Evolutionary conservation across 2,329 filamentous ascomycete genomes (phyloP).

Genomic region (Alternaria metachromatica): DNA sequence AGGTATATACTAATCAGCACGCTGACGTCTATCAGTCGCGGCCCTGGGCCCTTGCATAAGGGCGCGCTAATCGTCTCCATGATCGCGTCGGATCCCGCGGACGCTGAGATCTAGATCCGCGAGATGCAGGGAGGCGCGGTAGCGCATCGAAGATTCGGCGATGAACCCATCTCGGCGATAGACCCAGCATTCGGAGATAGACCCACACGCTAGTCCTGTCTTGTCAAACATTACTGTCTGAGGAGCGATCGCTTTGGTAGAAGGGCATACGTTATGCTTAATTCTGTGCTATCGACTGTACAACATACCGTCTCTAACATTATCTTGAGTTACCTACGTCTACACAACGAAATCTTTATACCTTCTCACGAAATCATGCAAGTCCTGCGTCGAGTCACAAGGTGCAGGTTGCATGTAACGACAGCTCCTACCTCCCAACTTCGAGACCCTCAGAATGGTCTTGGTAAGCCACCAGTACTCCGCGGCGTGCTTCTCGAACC

Average conservation of each 20-base stretch:
- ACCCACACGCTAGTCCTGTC: not conserved
- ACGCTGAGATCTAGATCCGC: not conserved
- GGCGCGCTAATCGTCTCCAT: no score
- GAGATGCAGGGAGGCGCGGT: not conserved
- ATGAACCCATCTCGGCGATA: not conserved
- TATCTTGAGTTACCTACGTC: not conserved
- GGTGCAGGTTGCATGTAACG: not conserved
- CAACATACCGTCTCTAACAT: accelerated
- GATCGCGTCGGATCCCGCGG: not conserved
- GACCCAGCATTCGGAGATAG: not conserved
- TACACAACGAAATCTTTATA: not conserved
- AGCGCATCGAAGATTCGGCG: not conserved
- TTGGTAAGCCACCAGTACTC: not conserved
- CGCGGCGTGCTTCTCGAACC: not conserved
- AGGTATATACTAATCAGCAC: not conserved
- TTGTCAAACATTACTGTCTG: no score
- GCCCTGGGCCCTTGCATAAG: not conserved
- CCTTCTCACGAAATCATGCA: not conserved
- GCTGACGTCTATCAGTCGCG: not conserved
- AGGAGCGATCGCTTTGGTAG: not conserved
- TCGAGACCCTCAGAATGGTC: not conserved
- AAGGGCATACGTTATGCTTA: not conserved
- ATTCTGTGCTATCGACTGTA: not conserved
- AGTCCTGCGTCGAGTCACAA: not conserved
- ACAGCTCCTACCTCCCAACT: not conserved